phyloP scores from a whole-genome alignment of 116 monocot genomes.

The Dioscorea cayenensis region DNA sequence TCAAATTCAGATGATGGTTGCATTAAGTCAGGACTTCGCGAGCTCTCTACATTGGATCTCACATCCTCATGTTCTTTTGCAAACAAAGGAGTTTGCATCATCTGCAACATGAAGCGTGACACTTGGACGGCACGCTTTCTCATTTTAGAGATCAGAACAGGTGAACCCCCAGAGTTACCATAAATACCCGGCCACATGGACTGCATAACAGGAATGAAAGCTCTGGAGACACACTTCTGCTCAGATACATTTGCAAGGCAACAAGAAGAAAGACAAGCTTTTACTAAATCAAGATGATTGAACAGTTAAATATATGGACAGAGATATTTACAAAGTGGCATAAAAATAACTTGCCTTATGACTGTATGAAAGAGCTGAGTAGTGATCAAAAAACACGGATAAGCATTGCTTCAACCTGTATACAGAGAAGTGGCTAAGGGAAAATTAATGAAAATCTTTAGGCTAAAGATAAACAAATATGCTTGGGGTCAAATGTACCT shows the following conservation, averaged over 20 bases:
- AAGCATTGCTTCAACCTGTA: conserved; percentile 86
- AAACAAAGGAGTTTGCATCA: conserved; percentile 71
- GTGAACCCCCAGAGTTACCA: conserved; percentile 58
- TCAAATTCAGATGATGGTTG: conserved; percentile 35
- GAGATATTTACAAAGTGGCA: background rate
- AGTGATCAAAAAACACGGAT: conserved; percentile 92
- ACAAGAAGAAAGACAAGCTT: background rate
- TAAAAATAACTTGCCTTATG: conserved; percentile 59
- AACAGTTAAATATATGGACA: background rate
- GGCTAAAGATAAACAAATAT: background rate
- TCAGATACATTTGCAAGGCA: background rate
- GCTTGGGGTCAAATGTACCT: conserved; percentile 28
- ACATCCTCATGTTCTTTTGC: conserved; percentile 34
- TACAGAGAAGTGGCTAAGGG: background rate
- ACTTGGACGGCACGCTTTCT: conserved; percentile 64
- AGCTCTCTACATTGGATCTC: conserved; percentile 12
- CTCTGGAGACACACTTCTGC: conserved; percentile 64
- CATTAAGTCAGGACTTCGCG: conserved; percentile 12
- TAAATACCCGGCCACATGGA: conserved; percentile 84
- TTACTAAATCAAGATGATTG: background rate
- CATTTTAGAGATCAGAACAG: conserved; percentile 40
- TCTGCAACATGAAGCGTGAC: conserved; percentile 80
- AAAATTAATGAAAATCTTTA: background rate
- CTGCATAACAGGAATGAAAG: conserved; percentile 74
- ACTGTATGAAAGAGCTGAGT: conserved; percentile 51